Percentiles rank a stretch among this genome's conserved stretches.
These are phyloP conservation scores for thale cress (Arabidopsis thaliana) DNA, from an alignment of 345 rosid genomes.

Conservation along the genomic window DNA sequence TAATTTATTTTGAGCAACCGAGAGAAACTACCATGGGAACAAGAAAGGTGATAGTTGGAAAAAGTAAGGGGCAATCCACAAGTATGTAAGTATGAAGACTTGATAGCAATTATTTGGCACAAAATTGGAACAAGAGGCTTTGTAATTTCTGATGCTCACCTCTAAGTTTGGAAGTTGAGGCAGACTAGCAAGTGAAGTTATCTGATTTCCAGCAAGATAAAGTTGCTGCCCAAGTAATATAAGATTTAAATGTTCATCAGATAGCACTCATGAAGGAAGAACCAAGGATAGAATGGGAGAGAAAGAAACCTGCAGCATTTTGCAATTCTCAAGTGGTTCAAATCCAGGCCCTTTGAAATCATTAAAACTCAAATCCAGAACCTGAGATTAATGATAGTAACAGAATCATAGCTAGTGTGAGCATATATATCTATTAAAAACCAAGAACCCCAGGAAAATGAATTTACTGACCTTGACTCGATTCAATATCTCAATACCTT, in stretches of 20 bases:
- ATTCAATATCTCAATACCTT: slow-evolving; percentile 90
- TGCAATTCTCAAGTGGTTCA: slow-evolving; percentile 96
- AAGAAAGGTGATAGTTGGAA: neutral
- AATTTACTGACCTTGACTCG: slow-evolving; percentile 83
- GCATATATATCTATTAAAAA: slow-evolving; percentile 7
- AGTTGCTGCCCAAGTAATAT: slow-evolving; percentile 71
- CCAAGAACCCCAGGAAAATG: slow-evolving; percentile 6
- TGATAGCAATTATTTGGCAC: slow-evolving; percentile 29
- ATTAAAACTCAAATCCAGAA: slow-evolving; percentile 97
- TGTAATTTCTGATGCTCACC: slow-evolving; percentile 54
- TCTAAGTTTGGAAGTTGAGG: slow-evolving; percentile 97
- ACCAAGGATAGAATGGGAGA: slow-evolving; percentile 25
- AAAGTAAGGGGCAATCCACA: slow-evolving; percentile 18
- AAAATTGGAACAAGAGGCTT: slow-evolving; percentile 13
- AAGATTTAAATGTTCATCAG: slow-evolving; percentile 39
- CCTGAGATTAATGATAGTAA: slow-evolving; percentile 54
- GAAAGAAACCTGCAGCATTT: slow-evolving; percentile 78
- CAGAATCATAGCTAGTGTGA: slow-evolving; percentile 16
- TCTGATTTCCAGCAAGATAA: slow-evolving; percentile 98
- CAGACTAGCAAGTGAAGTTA: slow-evolving; percentile 87
- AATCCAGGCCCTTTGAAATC: slow-evolving; percentile 99
- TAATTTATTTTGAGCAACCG: slow-evolving; percentile 95
- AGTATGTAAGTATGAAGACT: neutral
- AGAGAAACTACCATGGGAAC: slow-evolving; percentile 70
- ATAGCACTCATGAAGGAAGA: slow-evolving; percentile 6